These are phyloP conservation scores for Orobanche coerulescens DNA, from an alignment of 257 asterid genomes.

Conservation along the genomic window DNA sequence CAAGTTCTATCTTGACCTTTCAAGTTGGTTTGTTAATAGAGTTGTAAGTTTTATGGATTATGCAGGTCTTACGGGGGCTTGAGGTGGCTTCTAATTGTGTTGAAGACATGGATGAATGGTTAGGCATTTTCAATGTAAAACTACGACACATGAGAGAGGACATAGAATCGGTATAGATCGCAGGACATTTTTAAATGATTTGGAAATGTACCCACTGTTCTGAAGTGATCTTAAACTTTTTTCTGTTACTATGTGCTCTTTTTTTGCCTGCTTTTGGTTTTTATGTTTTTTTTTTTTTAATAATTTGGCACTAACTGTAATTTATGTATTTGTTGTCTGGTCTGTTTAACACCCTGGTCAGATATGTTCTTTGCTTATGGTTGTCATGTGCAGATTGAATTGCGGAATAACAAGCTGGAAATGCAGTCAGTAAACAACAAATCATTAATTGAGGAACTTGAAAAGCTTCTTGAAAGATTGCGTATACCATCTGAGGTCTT, in stretches of 20 bases:
- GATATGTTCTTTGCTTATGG: slow-evolving; percentile 2
- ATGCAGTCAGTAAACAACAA: slow-evolving; percentile 93
- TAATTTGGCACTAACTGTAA: slow-evolving; percentile 1
- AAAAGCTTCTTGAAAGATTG: slow-evolving; percentile 76
- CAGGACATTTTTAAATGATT: slow-evolving; percentile 16
- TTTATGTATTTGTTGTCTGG: not conserved
- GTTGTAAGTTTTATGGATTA: slow-evolving; percentile 19
- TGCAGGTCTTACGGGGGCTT: slow-evolving; percentile 84
- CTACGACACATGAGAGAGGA: slow-evolving; percentile 99
- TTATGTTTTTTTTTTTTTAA: not conserved
- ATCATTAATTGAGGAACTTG: slow-evolving; percentile 83
- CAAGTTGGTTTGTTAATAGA: slow-evolving; percentile 16
- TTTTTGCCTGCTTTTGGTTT: slow-evolving; percentile 11
- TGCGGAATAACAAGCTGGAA: slow-evolving; percentile 92
- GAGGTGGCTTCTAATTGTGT: slow-evolving; percentile 75
- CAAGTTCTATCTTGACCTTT: slow-evolving; percentile 11
- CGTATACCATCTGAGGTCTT: slow-evolving; percentile 81
- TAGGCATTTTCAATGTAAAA: slow-evolving; percentile 85
- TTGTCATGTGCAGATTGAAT: slow-evolving; percentile 68
- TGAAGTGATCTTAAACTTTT: slow-evolving; percentile 5
- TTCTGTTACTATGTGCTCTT: not conserved
- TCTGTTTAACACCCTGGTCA: slow-evolving; percentile 5
- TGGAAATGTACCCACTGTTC: not conserved
- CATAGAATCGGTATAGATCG: slow-evolving; percentile 75
- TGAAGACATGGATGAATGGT: slow-evolving; percentile 99